A percentile compares a stretch with the other conserved stretches of the same genome.
Evolutionary conservation across 306 rosid genomes (phyloP).

Genomic region (Urtica urens): DNA sequence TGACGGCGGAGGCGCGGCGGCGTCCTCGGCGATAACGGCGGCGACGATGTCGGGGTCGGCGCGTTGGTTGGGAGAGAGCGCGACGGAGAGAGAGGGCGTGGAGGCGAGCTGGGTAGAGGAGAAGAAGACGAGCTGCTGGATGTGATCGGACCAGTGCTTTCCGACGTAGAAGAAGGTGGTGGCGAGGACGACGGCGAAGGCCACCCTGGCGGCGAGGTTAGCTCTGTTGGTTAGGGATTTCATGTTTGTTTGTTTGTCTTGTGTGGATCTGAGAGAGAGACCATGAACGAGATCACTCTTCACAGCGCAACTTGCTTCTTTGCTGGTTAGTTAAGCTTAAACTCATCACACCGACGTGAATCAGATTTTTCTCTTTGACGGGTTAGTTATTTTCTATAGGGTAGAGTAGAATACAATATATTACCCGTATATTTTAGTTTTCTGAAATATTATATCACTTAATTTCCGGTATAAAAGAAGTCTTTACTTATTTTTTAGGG

Average conservation of each 20-base stretch:
- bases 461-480: too few species aligned
- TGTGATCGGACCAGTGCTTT: conserved; percentile 55
- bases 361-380: too few species aligned
- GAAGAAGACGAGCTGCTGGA: conserved; percentile 71
- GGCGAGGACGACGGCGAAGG: conserved; percentile 30
- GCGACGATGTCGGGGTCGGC: conserved; percentile 36
- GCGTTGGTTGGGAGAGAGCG: conserved; percentile 51
- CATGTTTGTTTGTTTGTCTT: conserved; percentile 20
- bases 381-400: too few species aligned
- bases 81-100: conserved; percentile 41
- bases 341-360: too few species aligned
- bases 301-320: too few species aligned
- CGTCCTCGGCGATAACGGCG: conserved; percentile 20
- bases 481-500: too few species aligned
- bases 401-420: too few species aligned
- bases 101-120: conserved; percentile 17
- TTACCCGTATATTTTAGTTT: too few species aligned
- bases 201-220: conserved; percentile 32
- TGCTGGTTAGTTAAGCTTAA: too few species aligned
- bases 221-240: conserved; percentile 27
- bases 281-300: too few species aligned
- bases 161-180: conserved; percentile 67
- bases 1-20: neutral
- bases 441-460: too few species aligned
- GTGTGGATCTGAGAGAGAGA: neutral